Conservation (phyloP, 208 protist genomes). For the Strigomonas galati region DNA sequence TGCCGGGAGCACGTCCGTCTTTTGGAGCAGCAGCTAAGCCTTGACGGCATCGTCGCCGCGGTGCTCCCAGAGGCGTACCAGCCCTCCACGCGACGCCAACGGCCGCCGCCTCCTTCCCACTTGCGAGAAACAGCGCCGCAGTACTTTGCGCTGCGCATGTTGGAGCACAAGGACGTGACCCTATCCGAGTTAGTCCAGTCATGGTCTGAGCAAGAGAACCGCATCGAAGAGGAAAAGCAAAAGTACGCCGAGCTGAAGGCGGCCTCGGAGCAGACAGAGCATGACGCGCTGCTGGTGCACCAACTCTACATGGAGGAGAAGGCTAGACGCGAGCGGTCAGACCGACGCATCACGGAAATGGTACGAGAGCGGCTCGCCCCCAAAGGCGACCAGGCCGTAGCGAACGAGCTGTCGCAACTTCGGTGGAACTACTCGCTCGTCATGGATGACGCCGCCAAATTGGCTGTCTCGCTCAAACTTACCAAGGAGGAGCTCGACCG, state of each 20-base stretch:
- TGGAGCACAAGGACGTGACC: constrained; percentile 73
- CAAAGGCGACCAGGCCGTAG: constrained; percentile 24
- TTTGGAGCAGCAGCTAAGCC: constrained; percentile 61
- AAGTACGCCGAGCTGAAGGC: constrained; percentile 32
- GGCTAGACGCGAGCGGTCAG: constrained; percentile 64
- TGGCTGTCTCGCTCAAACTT: constrained; percentile 55
- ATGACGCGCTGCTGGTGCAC: constrained; percentile 63
- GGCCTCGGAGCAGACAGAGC: constrained; percentile 36
- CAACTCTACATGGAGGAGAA: constrained; percentile 69
- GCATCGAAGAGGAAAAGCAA: constrained; percentile 37
- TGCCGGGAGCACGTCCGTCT: constrained; percentile 55
- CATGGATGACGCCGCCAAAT: constrained; percentile 71
- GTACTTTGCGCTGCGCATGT: constrained; percentile 68
- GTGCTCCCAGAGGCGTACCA: constrained; percentile 1
- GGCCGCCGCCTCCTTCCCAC: constrained; percentile 2
- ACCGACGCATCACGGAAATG: constrained; percentile 74
- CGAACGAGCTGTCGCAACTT: constrained; percentile 51
- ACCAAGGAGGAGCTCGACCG: constrained; percentile 39
- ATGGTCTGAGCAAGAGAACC: constrained; percentile 60
- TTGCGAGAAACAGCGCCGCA: constrained; percentile 40
- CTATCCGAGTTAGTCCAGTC: constrained; percentile 75
- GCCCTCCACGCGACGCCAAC: neutral
- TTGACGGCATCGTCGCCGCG: constrained; percentile 59
- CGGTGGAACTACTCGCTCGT: constrained; percentile 57
- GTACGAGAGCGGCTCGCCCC: constrained; percentile 60